Conservation (phyloP, 805 yeast genomes). For the Spathaspora sp. region DNA sequence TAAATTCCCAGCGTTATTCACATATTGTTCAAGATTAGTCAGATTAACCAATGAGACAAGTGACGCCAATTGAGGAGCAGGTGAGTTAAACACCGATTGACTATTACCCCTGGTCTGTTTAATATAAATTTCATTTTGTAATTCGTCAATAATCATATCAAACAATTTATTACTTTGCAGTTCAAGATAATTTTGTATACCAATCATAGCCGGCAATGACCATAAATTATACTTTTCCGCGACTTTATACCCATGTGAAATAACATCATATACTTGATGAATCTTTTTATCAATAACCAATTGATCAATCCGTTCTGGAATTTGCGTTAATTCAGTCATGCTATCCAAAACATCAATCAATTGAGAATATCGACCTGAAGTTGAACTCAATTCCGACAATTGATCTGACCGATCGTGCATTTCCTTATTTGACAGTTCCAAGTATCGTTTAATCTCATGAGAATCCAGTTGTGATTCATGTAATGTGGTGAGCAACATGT, state of each 20-base stretch:
- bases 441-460: constrained; percentile 41
- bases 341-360: constrained; percentile 68
- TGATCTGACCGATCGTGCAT: constrained; percentile 52
- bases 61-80: constrained; percentile 34
- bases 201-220: constrained; percentile 51
- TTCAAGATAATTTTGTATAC: constrained; percentile 50
- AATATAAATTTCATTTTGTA: constrained; percentile 65
- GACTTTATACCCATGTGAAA: constrained; percentile 38
- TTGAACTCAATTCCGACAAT: constrained; percentile 61
- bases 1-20: constrained; percentile 53
- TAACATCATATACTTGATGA: constrained; percentile 56
- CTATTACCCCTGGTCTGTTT: constrained; percentile 26
- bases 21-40: constrained; percentile 48
- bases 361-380: constrained; percentile 59
- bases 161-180: constrained; percentile 58
- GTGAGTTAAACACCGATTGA: constrained; percentile 19
- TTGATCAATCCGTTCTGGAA: constrained; percentile 64
- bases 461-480: constrained; percentile 63
- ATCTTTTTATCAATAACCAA: constrained; percentile 69
- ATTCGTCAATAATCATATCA: constrained; percentile 73
- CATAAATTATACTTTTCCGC: constrained; percentile 55
- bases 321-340: constrained; percentile 54
- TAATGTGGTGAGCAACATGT: constrained; percentile 60
- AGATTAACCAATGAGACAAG: constrained; percentile 31
- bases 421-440: constrained; percentile 47